Conservation (phyloP, 1,284 basidiomycete genomes). For the Neotropicomus parvogracilis region DNA sequence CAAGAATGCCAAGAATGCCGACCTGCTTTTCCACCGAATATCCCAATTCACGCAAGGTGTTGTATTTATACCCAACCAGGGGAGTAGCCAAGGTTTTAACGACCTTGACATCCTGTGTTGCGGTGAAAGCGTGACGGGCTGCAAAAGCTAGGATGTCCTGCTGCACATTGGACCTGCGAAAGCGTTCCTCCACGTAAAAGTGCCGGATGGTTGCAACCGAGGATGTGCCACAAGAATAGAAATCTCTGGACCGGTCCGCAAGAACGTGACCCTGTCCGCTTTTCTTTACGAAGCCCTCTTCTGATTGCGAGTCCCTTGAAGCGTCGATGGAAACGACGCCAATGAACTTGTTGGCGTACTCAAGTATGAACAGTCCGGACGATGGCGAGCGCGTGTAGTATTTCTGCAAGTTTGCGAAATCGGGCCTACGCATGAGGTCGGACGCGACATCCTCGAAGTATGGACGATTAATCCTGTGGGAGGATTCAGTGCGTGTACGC, state of each 20-base stretch:
- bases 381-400: slow-evolving; percentile 62
- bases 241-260: slow-evolving; percentile 12
- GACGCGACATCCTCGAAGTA: slow-evolving; percentile 58
- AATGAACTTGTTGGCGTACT: slow-evolving; percentile 56
- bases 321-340: slow-evolving; percentile 73
- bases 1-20: slow-evolving; percentile 47
- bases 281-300: slow-evolving; percentile 23
- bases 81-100: slow-evolving; percentile 50
- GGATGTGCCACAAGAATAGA: slow-evolving; percentile 37
- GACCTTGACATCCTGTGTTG: slow-evolving; percentile 38
- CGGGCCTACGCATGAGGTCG: slow-evolving; percentile 51
- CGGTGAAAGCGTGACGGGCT: slow-evolving; percentile 53
- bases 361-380: slow-evolving; percentile 68
- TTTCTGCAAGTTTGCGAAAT: slow-evolving; percentile 49
- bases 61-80: slow-evolving; percentile 49
- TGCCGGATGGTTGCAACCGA: slow-evolving; percentile 67
- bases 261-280: slow-evolving; percentile 17
- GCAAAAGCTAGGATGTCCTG: slow-evolving; percentile 64
- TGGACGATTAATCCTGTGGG: slow-evolving; percentile 65
- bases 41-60: slow-evolving; percentile 45
- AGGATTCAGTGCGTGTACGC: slow-evolving; percentile 7
- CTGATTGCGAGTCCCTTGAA: slow-evolving; percentile 37
- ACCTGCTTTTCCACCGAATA: slow-evolving; percentile 47
- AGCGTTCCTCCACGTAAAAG: slow-evolving; percentile 67
- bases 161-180: slow-evolving; percentile 55